Conservation (phyloP, 306 rosid species). For the Glycyrrhiza uralensis region DNA sequence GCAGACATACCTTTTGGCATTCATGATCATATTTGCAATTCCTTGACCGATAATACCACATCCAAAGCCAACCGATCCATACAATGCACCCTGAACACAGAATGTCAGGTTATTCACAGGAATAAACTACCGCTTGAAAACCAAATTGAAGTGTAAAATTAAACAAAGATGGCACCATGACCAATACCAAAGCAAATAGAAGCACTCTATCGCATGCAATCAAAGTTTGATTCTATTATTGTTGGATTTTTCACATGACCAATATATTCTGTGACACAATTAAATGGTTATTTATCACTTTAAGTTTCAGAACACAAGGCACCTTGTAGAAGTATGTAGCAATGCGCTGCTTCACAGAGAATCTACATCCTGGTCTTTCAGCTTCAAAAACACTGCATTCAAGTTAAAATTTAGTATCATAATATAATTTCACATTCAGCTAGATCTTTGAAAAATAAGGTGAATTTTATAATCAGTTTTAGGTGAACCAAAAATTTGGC, state of each 20-base stretch:
- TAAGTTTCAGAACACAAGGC: not conserved
- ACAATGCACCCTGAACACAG: slow-evolving; percentile 75
- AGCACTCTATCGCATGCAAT: not conserved
- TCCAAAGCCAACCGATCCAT: slow-evolving; percentile 88
- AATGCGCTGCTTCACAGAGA: slow-evolving; percentile 65
- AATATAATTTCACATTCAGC: slow-evolving; percentile 7
- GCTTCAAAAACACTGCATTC: slow-evolving; percentile 92
- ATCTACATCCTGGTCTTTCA: slow-evolving; percentile 85
- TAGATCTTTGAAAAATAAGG: slow-evolving; percentile 10
- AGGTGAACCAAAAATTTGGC: not conserved
- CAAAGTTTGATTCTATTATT: not conserved
- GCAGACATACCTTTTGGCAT: slow-evolving; percentile 65
- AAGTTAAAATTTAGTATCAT: slow-evolving; percentile 21
- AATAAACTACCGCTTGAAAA: slow-evolving; percentile 8
- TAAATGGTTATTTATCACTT: not conserved
- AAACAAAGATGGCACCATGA: not conserved
- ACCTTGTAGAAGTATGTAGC: slow-evolving; percentile 87
- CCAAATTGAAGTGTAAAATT: slow-evolving; percentile 1
- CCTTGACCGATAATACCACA: slow-evolving; percentile 98
- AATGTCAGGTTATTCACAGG: slow-evolving; percentile 21
- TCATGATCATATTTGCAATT: slow-evolving; percentile 90
- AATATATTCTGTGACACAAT: not conserved
- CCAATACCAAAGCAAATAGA: slow-evolving; percentile 9
- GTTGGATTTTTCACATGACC: not conserved
- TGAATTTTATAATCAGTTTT: not conserved